Conservation (phyloP, 192 early-diverging fungal genomes). For the Podila verticillata region DNA sequence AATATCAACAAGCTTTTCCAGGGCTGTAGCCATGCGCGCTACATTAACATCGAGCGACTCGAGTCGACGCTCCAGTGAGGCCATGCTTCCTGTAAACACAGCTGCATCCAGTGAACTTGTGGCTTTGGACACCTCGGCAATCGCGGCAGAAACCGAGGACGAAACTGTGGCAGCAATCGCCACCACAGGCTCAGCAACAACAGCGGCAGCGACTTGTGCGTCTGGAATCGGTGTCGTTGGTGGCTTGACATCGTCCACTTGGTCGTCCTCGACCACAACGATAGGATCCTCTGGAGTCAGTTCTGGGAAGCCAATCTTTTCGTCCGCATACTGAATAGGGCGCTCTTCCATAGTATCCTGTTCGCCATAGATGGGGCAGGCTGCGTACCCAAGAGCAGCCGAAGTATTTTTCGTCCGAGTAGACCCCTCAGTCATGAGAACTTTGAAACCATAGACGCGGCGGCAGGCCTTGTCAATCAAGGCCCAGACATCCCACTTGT, state of each 20-base stretch:
- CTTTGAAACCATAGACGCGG: constrained; percentile 58
- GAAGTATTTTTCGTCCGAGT: constrained; percentile 12
- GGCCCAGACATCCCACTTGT: constrained; percentile 56
- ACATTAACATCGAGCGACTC: constrained; percentile 54
- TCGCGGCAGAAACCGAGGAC: constrained; percentile 22
- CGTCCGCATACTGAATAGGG: constrained; percentile 49
- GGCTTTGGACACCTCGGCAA: constrained; percentile 23
- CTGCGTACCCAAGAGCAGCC: constrained; percentile 48
- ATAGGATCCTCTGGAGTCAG: constrained; percentile 3
- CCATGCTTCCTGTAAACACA: constrained; percentile 31
- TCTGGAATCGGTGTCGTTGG: constrained; percentile 2
- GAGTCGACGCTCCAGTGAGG: constrained; percentile 38
- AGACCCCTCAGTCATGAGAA: constrained; percentile 22
- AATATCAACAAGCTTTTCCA: constrained; percentile 45
- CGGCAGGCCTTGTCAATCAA: constrained; percentile 55
- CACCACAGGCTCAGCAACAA: constrained; percentile 12
- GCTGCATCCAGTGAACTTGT: constrained; percentile 33
- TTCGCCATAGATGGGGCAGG: constrained; percentile 52
- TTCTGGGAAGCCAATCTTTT: constrained; percentile 35
- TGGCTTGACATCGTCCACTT: constrained; percentile 36
- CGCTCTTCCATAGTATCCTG: constrained; percentile 16
- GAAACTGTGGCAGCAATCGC: constrained; percentile 28
- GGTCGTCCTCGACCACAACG: constrained; percentile 25
- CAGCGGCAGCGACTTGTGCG: neutral
- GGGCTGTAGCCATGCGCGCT: constrained; percentile 49